Evolutionary conservation across 2,329 filamentous ascomycete genomes (phyloP).

Genomic region (Fusarium sp.): DNA sequence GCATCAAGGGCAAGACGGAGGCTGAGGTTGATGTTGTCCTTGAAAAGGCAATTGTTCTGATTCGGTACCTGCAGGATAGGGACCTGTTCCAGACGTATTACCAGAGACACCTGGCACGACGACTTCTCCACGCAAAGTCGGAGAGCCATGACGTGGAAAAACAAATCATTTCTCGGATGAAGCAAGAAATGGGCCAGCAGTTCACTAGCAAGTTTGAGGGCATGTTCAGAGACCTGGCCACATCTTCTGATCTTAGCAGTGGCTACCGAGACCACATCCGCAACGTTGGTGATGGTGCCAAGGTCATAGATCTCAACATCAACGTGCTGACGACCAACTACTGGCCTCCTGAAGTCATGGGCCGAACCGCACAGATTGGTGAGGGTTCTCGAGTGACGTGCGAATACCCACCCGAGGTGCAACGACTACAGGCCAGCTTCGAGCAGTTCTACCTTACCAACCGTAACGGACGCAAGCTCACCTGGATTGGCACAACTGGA

Average conservation of each 20-base stretch:
- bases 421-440: conserved; percentile 83
- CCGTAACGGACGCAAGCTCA: conserved; percentile 88
- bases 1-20: conserved; percentile 93
- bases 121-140: conserved; percentile 88
- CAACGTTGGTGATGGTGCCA: conserved; percentile 59
- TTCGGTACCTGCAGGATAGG: conserved; percentile 90
- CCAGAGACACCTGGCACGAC: conserved; percentile 93
- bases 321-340: conserved; percentile 92
- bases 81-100: conserved; percentile 98
- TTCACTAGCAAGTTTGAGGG: conserved; percentile 94
- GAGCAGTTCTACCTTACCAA: conserved; percentile 89
- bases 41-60: conserved; percentile 88
- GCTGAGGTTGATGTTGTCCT: conserved; percentile 84
- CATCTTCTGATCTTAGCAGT: conserved; percentile 84
- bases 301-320: conserved; percentile 80
- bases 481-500: conserved; percentile 79
- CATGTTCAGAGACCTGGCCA: conserved; percentile 97
- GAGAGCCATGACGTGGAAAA: conserved; percentile 93
- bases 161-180: conserved; percentile 96
- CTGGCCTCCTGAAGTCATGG: conserved; percentile 94
- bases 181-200: conserved; percentile 92
- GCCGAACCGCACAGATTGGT: conserved; percentile 64
- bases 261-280: conserved; percentile 78
- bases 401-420: conserved; percentile 80
- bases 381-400: conserved; percentile 61